Evolutionary conservation across 306 rosid genomes (phyloP).

Genomic region (Rosa chinensis): DNA sequence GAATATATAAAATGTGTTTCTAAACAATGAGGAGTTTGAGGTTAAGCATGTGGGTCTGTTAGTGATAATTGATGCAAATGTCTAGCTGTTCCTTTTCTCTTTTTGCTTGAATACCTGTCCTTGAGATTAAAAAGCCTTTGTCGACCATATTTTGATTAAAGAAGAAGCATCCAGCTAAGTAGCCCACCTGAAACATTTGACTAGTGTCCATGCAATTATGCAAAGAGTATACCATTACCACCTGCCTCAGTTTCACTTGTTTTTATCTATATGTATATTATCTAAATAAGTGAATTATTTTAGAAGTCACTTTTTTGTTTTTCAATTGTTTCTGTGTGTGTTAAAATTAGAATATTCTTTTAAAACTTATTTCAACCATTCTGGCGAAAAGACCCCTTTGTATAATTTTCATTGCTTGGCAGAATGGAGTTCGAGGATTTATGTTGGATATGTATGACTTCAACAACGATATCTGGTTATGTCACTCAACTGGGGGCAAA

Average conservation of each 20-base stretch:
- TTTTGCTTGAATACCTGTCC: neutral
- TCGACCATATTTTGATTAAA: neutral
- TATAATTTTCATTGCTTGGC: conserved; percentile 1
- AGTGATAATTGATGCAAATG: neutral
- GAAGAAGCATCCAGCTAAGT: conserved; percentile 13
- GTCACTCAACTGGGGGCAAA: conserved; percentile 66
- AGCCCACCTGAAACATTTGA: conserved; percentile 7
- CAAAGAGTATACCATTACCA: neutral
- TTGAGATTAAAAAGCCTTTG: conserved; percentile 7
- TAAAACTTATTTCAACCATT: neutral
- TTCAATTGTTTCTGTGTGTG: neutral
- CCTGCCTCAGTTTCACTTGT: neutral
- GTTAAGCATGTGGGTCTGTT: conserved; percentile 8
- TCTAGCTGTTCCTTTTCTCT: neutral
- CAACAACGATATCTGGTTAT: conserved; percentile 67
- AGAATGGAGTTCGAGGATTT: conserved; percentile 91
- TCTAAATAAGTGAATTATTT: neutral
- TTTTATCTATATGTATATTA: neutral
- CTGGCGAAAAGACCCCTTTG: neutral
- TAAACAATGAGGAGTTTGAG: neutral
- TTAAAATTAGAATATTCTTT: neutral
- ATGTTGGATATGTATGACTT: conserved; percentile 97
- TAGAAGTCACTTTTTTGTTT: neutral
- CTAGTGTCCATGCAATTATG: neutral
- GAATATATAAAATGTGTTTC: neutral